phyloP scores from a whole-genome alignment of 345 rosid species.

The Alliaria petiolata region DNA sequence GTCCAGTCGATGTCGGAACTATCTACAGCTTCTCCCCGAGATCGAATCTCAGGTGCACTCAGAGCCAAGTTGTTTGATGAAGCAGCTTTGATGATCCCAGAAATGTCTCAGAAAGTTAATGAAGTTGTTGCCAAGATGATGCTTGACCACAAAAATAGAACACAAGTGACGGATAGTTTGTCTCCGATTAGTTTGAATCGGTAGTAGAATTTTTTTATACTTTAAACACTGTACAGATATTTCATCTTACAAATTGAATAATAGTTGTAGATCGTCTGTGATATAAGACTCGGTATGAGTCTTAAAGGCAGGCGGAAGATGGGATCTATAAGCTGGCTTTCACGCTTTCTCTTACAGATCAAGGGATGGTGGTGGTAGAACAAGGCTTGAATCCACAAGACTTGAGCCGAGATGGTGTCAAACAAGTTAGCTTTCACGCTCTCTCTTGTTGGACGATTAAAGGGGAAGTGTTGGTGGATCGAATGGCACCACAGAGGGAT shows the following conservation, averaged over 20 bases:
- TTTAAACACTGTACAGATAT: slow-evolving; percentile 9
- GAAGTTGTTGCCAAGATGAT: slow-evolving; percentile 37
- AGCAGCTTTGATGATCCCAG: slow-evolving; percentile 48
- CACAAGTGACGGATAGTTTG: not conserved
- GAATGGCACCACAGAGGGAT: too few relatives aligned
- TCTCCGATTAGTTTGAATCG: not conserved
- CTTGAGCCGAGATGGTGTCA: too few relatives aligned
- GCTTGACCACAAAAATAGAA: slow-evolving; percentile 14
- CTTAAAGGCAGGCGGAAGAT: too few relatives aligned
- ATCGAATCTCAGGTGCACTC: slow-evolving; percentile 34
- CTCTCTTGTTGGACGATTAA: too few relatives aligned
- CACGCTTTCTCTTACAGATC: too few relatives aligned
- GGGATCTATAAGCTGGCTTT: too few relatives aligned
- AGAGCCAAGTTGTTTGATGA: slow-evolving; percentile 38
- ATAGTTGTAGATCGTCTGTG: not conserved
- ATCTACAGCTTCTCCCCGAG: slow-evolving; percentile 28
- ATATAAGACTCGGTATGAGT: too few relatives aligned
- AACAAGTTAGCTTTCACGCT: too few relatives aligned
- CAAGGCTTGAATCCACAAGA: too few relatives aligned
- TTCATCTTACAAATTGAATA: not conserved
- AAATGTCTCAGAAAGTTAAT: slow-evolving; percentile 43
- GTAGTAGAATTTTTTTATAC: not conserved
- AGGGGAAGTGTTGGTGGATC: too few relatives aligned
- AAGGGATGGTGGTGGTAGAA: too few relatives aligned
- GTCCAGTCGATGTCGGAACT: slow-evolving; percentile 40